A percentile compares a stretch with the other conserved stretches of the same genome.
These are phyloP conservation scores for Lactifluus pinguis DNA, from an alignment of 768 basidiomycete species.

Conservation along the genomic window DNA sequence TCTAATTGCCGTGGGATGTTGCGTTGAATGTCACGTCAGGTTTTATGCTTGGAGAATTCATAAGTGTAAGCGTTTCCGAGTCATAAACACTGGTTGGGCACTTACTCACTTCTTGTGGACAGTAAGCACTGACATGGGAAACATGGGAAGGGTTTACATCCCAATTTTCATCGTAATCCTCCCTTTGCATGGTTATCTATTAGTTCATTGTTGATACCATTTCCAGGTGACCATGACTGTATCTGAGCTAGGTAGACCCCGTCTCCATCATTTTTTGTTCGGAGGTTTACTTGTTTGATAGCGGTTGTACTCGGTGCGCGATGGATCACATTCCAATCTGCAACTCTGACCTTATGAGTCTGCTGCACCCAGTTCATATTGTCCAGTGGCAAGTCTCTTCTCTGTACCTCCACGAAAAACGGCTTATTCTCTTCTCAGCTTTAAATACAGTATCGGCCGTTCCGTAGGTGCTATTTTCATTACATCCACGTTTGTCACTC, in stretches of 20 bases:
- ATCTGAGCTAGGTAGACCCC: not conserved
- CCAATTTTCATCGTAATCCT: not conserved
- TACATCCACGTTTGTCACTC: too few relatives aligned
- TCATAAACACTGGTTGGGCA: not conserved
- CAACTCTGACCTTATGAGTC: not conserved
- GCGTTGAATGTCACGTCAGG: not conserved
- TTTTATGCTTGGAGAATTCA: conserved; percentile 10
- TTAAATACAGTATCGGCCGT: not conserved
- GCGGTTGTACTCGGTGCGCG: not conserved
- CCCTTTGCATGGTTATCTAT: too few relatives aligned
- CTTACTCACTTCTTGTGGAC: not conserved
- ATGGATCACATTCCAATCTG: not conserved
- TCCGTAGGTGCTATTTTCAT: not conserved
- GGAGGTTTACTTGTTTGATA: not conserved
- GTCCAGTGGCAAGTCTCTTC: not conserved
- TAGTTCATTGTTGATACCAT: not conserved
- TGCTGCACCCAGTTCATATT: not conserved
- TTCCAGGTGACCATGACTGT: not conserved
- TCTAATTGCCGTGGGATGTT: not conserved
- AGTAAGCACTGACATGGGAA: not conserved
- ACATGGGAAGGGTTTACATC: not conserved
- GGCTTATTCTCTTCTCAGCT: not conserved
- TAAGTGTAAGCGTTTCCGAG: not conserved
- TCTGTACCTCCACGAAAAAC: too few relatives aligned
- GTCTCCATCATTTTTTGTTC: not conserved